Evolutionary conservation across 495 filamentous ascomycete species (phyloP).

Genomic region (Penicillium egyptiacum): DNA sequence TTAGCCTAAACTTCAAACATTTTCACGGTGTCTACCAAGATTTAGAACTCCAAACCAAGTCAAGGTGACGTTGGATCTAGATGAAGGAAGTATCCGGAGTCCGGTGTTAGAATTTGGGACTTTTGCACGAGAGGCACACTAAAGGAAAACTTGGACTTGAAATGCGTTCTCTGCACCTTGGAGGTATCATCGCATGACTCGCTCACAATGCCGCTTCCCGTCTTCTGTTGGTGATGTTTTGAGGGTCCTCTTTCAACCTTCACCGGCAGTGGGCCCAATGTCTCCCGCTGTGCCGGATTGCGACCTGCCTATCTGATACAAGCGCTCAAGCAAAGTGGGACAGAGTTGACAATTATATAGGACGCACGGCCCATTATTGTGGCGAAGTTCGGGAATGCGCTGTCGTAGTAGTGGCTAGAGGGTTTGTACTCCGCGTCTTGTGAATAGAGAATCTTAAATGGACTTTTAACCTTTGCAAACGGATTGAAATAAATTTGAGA

Average conservation of each 20-base stretch:
- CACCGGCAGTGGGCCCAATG: slow-evolving; percentile 2
- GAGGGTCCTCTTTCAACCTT: neutral
- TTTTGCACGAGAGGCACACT: neutral
- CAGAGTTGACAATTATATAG: neutral
- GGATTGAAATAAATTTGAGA: too few species aligned
- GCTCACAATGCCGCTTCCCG: neutral
- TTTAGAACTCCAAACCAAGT: neutral
- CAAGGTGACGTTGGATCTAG: neutral
- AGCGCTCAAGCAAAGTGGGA: neutral
- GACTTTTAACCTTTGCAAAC: too few species aligned
- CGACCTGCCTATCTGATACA: slow-evolving; percentile 14
- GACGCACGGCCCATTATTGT: slow-evolving; percentile 4
- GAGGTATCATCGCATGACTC: slow-evolving; percentile 1
- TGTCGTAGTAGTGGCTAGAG: neutral
- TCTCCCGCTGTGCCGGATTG: neutral
- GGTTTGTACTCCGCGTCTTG: neutral
- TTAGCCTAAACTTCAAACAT: neutral
- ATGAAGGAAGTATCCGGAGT: neutral
- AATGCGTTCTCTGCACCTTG: neutral
- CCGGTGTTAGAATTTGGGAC: neutral
- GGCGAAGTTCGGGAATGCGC: slow-evolving; percentile 1
- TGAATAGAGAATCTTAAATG: neutral
- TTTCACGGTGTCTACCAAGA: neutral
- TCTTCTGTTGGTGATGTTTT: neutral
- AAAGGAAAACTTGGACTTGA: neutral